A percentile compares a stretch with the other conserved stretches of the same genome.
phyloP scores from a whole-genome alignment of 352 stramenopile species.

The Pythium aquatile region DNA sequence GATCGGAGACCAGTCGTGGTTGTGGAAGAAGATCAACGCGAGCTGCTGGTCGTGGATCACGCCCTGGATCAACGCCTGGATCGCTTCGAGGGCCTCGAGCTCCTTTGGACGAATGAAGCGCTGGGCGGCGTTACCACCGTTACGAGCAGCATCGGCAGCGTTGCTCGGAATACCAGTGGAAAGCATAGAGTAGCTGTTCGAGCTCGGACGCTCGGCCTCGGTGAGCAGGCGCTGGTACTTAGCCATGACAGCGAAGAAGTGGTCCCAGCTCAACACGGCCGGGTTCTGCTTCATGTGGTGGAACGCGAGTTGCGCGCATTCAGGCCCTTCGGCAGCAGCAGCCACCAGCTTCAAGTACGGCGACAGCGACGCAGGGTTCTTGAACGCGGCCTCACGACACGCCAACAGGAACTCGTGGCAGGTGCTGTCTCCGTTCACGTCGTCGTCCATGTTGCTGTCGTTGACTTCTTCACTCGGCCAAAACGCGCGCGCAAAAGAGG shows the following conservation, averaged over 20 bases:
- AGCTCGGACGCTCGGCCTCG: conserved; percentile 56
- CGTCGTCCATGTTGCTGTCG: conserved; percentile 14
- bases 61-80: conserved; percentile 76
- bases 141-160: conserved; percentile 4
- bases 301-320: conserved; percentile 76
- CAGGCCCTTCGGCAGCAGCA: conserved; percentile 56
- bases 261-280: conserved; percentile 73
- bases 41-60: conserved; percentile 74
- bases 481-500: conserved; percentile 60
- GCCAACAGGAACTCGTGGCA: conserved; percentile 65
- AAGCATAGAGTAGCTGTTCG: conserved; percentile 26
- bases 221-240: conserved; percentile 83
- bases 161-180: conserved; percentile 29
- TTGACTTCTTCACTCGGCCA: conserved; percentile 44
- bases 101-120: conserved; percentile 82
- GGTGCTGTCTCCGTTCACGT: conserved; percentile 31
- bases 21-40: conserved; percentile 84
- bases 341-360: conserved; percentile 76
- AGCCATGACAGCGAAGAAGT: conserved; percentile 82
- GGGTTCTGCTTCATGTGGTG: conserved; percentile 88
- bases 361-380: conserved; percentile 73
- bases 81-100: conserved; percentile 77
- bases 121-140: conserved; percentile 37
- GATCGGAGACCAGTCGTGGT: conserved; percentile 82
- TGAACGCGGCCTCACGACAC: conserved; percentile 70